Percentiles rank a stretch among this genome's conserved stretches.
These are phyloP conservation scores for Aspergillus bridgeri DNA, from an alignment of 495 filamentous ascomycete species.

Conservation along the genomic window DNA sequence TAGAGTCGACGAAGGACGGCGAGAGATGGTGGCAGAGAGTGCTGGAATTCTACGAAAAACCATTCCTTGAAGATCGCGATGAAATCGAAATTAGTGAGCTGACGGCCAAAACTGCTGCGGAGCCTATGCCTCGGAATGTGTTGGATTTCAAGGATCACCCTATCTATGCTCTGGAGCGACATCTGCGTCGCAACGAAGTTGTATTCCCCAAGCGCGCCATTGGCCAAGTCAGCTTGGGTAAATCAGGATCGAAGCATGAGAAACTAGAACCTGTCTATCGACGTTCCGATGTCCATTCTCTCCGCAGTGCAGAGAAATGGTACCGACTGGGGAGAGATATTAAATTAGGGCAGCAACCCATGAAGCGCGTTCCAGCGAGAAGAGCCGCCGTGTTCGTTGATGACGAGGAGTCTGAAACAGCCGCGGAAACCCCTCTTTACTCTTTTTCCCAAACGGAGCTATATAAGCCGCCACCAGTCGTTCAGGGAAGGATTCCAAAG, in stretches of 20 bases:
- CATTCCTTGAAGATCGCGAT: slow-evolving; percentile 61
- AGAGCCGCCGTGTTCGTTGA: slow-evolving; percentile 39
- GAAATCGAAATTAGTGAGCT: slow-evolving; percentile 80
- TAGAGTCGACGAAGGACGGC: slow-evolving; percentile 66
- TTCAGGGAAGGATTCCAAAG: slow-evolving; percentile 70
- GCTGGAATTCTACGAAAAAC: slow-evolving; percentile 57
- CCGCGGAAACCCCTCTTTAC: slow-evolving; percentile 56
- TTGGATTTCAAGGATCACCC: slow-evolving; percentile 94
- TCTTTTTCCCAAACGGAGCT: slow-evolving; percentile 69
- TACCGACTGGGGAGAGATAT: slow-evolving; percentile 80
- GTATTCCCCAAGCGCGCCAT: slow-evolving; percentile 66
- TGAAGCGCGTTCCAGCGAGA: slow-evolving; percentile 60
- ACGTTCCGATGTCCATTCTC: slow-evolving; percentile 70
- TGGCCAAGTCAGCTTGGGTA: slow-evolving; percentile 74
- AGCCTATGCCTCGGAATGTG: slow-evolving; percentile 87
- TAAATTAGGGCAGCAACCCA: slow-evolving; percentile 67
- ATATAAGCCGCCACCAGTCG: slow-evolving; percentile 72
- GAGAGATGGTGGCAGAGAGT: slow-evolving; percentile 68
- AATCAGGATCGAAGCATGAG: slow-evolving; percentile 50
- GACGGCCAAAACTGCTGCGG: slow-evolving; percentile 60
- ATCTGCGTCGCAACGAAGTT: slow-evolving; percentile 80
- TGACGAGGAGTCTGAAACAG: slow-evolving; percentile 41
- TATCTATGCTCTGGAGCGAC: slow-evolving; percentile 80
- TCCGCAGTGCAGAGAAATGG: slow-evolving; percentile 79
- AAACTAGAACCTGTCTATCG: slow-evolving; percentile 68